Percentiles rank a stretch among this genome's conserved stretches.
Conservation (phyloP, 768 basidiomycete species). For the Lentinula raphanica region DNA sequence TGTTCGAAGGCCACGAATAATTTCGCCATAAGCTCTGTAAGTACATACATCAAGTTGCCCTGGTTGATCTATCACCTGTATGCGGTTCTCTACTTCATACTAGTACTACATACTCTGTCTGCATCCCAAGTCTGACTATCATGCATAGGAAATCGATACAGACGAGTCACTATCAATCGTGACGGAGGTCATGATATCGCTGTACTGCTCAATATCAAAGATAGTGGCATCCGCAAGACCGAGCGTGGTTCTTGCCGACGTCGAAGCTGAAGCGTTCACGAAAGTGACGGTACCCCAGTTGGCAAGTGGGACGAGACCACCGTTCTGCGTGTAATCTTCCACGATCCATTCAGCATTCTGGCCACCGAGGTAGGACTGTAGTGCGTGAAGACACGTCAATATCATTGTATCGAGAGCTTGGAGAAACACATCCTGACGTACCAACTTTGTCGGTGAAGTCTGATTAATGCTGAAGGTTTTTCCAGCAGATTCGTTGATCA, state of each 20-base stretch:
- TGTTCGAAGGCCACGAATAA: no score
- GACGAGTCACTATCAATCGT: not conserved
- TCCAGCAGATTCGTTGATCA: not conserved
- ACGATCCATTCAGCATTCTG: conserved; percentile 17
- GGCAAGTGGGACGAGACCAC: conserved; percentile 23
- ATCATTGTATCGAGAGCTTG: conserved; percentile 3
- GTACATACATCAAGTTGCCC: no score
- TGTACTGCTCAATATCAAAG: not conserved
- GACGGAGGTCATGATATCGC: not conserved
- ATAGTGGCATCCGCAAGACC: conserved; percentile 8
- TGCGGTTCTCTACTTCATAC: no score
- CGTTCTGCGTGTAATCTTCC: conserved; percentile 5
- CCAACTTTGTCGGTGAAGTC: not conserved
- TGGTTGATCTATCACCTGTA: no score
- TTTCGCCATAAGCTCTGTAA: no score
- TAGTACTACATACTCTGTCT: no score
- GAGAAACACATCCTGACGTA: not conserved
- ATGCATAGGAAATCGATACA: not conserved
- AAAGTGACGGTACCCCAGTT: conserved; percentile 28
- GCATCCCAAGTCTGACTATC: no score
- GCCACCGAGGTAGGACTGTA: conserved; percentile 26
- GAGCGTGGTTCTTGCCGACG: not conserved
- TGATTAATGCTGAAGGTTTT: not conserved
- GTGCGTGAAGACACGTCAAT: not conserved
- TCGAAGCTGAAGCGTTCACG: conserved; percentile 18